These are phyloP conservation scores for Murraya paniculata DNA, from an alignment of 345 rosid species.

Conservation along the genomic window DNA sequence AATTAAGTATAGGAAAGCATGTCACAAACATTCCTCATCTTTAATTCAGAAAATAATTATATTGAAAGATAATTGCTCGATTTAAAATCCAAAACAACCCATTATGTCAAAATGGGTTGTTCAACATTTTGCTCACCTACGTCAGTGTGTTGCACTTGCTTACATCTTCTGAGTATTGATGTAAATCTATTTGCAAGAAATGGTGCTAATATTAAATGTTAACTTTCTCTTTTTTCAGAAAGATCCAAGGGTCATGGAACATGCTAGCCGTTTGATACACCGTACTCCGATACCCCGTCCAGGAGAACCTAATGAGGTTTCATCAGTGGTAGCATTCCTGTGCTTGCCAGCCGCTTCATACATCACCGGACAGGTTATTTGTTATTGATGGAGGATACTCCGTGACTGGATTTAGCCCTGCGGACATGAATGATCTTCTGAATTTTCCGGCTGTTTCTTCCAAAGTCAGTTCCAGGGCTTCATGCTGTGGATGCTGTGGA, in stretches of 20 bases:
- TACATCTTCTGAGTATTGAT: too few relatives aligned
- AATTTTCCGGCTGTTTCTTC: neutral
- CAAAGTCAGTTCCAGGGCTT: neutral
- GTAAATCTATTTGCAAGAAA: neutral
- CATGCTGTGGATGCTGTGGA: neutral
- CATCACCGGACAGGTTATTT: constrained; percentile 44
- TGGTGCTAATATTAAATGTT: neutral
- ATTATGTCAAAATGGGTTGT: neutral
- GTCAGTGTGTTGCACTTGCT: neutral
- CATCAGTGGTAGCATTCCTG: constrained; percentile 38
- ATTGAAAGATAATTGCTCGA: neutral
- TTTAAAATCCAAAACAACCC: neutral
- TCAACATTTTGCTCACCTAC: neutral
- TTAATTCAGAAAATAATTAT: too few relatives aligned
- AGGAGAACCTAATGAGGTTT: constrained; percentile 41
- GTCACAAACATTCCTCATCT: neutral
- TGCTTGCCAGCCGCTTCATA: constrained; percentile 40
- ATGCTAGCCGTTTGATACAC: neutral
- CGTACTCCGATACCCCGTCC: constrained; percentile 34
- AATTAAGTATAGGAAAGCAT: too few relatives aligned
- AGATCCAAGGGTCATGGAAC: neutral
- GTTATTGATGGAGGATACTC: constrained; percentile 27
- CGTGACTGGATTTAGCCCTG: neutral
- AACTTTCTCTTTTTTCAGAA: neutral
- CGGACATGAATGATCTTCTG: neutral